Evolutionary conservation across 192 early-diverging fungal species (phyloP), one percentile per base, ranked within the genome.

Genomic region (Spinellus fusiger): DNA sequence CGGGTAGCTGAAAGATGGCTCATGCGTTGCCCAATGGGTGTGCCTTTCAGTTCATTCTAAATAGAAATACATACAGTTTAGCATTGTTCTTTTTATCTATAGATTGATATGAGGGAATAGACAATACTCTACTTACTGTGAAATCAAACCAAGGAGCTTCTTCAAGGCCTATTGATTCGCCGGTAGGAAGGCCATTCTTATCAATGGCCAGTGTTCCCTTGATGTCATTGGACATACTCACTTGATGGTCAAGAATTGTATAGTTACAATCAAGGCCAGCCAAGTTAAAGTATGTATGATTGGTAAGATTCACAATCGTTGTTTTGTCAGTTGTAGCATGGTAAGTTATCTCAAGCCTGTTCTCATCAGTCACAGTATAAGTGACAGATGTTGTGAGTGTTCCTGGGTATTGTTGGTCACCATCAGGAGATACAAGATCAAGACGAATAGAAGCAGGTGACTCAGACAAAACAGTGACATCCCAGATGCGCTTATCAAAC

Each of bases 231-330:
- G 68, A 59, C 53, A 85, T 73, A 15, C 76, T 34, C 31, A 84
- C 75, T 48, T 87, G 75, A 40, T 82, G 77, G 49, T 81, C 77
- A 10, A 76, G 65, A 22, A 85, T 69, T 6, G 76, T 77, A 10
- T 69, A 68, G 9, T 71, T 69, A 10, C 34, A 32, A 8, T 64
- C 74, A 31, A 85, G 75, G 18, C 94, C 93, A 34, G 89, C 80
- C 31, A 96, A 73, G 66, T 93, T 93, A 72, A 93, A 95, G 73
- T 94, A 96, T 16, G 88, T 73, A 65, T 96, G 94, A 71, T 87
- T 90, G 10, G 94, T 93, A 10, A 94, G 69, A 47, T 89, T 92
- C 10, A 89, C 67, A 37, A 89, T 69, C 0, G 87, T 91, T 3
- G 67, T 54, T 6, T 81, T 67, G 12, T 78, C 74, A 10, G 79